phyloP scores from a whole-genome alignment of 306 rosid genomes.

The Cucurbita ficifolia region DNA sequence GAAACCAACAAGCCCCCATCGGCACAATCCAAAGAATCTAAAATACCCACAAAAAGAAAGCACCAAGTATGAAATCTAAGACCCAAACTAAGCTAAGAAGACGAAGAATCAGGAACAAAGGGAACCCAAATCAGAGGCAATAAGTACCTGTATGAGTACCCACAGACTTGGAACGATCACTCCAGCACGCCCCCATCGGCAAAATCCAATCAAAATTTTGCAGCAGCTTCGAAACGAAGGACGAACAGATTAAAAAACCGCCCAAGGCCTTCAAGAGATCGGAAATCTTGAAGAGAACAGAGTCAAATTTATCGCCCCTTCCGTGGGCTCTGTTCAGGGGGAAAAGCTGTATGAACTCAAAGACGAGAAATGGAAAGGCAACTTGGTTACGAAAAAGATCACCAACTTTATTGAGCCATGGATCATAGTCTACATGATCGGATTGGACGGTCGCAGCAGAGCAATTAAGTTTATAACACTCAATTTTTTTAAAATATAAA shows the following conservation, averaged over 20 bases:
- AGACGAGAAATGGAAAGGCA: neutral
- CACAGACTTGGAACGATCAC: conserved; percentile 57
- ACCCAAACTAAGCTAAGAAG: neutral
- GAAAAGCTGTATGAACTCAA: neutral
- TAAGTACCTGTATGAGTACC: conserved; percentile 48
- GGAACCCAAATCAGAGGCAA: neutral
- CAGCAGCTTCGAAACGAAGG: conserved; percentile 17
- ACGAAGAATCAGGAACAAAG: neutral
- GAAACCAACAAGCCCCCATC: neutral
- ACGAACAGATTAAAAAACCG: neutral
- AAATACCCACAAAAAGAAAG: neutral
- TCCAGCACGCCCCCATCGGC: conserved; percentile 93
- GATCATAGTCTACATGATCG: conserved; percentile 8
- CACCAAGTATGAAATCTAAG: neutral
- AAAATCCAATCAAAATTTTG: conserved; percentile 12
- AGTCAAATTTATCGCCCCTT: neutral
- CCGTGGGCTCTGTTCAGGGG: neutral
- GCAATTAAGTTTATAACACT: neutral
- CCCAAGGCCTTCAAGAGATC: neutral
- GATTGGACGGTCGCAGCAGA: conserved; percentile 6
- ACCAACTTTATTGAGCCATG: conserved; percentile 14
- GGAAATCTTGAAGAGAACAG: neutral
- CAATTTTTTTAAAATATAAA: too few species aligned
- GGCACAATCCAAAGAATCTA: neutral
- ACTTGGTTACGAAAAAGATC: conserved; percentile 5